A percentile compares a stretch with the other conserved stretches of the same genome.
These are phyloP conservation scores for Oryza rufipogon DNA, from an alignment of 176 grass and related monocot species.

Conservation along the genomic window DNA sequence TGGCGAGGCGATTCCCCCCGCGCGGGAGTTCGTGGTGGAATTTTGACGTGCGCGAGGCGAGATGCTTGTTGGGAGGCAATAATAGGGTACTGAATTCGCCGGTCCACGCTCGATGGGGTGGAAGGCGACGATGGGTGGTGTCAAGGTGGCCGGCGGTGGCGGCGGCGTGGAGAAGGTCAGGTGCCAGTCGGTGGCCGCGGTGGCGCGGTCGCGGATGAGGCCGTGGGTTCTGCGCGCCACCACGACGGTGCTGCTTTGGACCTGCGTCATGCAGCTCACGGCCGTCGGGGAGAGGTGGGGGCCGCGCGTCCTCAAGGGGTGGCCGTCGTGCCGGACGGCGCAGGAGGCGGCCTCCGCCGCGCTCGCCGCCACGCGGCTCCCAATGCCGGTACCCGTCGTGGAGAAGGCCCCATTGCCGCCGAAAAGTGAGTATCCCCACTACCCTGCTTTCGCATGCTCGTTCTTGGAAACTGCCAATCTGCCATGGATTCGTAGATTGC, in stretches of 20 bases:
- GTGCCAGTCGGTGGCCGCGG: slow-evolving; percentile 38
- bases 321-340: slow-evolving; percentile 63
- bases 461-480: neutral
- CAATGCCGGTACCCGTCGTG: slow-evolving; percentile 35
- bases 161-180: slow-evolving; percentile 41
- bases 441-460: slow-evolving; percentile 7
- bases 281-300: slow-evolving; percentile 66
- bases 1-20: slow-evolving; percentile 28
- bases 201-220: slow-evolving; percentile 55
- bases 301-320: slow-evolving; percentile 61
- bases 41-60: neutral
- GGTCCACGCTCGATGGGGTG: slow-evolving; percentile 28
- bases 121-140: slow-evolving; percentile 51
- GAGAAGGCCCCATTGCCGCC: slow-evolving; percentile 57
- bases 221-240: slow-evolving; percentile 64
- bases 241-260: slow-evolving; percentile 65
- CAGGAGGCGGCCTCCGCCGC: slow-evolving; percentile 38
- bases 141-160: slow-evolving; percentile 37
- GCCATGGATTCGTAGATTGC: neutral
- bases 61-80: slow-evolving; percentile 6
- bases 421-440: slow-evolving; percentile 59
- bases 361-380: neutral
- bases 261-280: slow-evolving; percentile 67
- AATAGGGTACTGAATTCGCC: slow-evolving; percentile 9
- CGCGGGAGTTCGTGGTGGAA: slow-evolving; percentile 1